phyloP scores from a whole-genome alignment of 1,284 basidiomycete species.

The Rhodotorula sp. region DNA sequence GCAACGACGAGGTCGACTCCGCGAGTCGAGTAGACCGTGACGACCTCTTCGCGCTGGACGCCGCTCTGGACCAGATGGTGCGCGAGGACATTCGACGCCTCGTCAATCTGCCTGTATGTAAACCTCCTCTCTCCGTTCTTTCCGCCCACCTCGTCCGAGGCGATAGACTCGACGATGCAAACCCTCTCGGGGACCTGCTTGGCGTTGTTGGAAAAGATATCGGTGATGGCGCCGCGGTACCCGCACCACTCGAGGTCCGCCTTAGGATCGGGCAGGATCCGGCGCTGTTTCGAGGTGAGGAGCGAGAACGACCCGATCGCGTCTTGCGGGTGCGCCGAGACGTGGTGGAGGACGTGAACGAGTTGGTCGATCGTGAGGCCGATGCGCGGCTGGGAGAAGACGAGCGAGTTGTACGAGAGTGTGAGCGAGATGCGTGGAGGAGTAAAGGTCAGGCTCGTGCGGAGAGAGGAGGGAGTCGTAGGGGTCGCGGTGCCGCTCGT shows the following conservation, averaged over 20 bases:
- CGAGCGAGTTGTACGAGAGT: conserved; percentile 87
- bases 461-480: conserved; percentile 56
- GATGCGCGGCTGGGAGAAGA: conserved; percentile 82
- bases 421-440: conserved; percentile 66
- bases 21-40: conserved; percentile 98
- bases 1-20: conserved; percentile 96
- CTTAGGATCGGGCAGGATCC: conserved; percentile 76
- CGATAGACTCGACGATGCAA: conserved; percentile 77
- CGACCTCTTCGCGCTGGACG: conserved; percentile 88
- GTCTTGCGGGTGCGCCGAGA: conserved; percentile 58
- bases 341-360: conserved; percentile 68
- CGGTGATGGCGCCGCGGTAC: conserved; percentile 92
- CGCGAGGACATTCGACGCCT: conserved; percentile 84
- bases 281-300: conserved; percentile 70
- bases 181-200: conserved; percentile 69
- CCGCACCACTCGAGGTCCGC: conserved; percentile 95
- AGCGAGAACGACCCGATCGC: conserved; percentile 74
- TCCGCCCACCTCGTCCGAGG: conserved; percentile 51
- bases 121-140: conserved; percentile 62
- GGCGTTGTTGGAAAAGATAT: conserved; percentile 85
- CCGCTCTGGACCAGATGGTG: conserved; percentile 85
- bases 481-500: conserved; percentile 54
- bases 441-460: conserved; percentile 68
- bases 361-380: conserved; percentile 81
- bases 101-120: conserved; percentile 78